A percentile compares a stretch with the other conserved stretches of the same genome.
phyloP scores from a whole-genome alignment of 495 filamentous ascomycete genomes.

The Lepidopterella palustris region DNA sequence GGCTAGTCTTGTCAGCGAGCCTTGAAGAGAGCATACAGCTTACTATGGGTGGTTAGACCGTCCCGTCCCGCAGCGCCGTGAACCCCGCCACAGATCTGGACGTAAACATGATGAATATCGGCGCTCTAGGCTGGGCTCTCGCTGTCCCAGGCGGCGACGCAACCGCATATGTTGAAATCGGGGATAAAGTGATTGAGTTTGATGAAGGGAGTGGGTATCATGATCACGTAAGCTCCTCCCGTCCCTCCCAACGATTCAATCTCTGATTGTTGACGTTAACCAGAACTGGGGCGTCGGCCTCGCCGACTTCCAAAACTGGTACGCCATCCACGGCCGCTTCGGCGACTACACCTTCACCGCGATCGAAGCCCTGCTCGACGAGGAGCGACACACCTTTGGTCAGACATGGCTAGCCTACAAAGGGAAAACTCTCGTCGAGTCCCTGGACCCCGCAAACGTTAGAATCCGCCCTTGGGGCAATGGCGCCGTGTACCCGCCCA shows the following conservation, averaged over 20 bases:
- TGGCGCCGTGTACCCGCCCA: background rate
- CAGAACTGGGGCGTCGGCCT: conserved; percentile 3
- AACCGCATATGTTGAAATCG: background rate
- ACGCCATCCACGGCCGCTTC: conserved; percentile 1
- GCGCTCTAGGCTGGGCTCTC: conserved; percentile 1
- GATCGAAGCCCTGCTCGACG: background rate
- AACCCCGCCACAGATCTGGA: background rate
- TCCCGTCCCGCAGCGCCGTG: background rate
- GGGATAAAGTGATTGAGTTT: background rate
- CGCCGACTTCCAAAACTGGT: conserved; percentile 4
- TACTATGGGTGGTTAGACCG: too few species aligned
- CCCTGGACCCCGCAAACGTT: background rate
- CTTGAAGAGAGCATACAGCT: too few species aligned
- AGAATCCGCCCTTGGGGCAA: conserved; percentile 1
- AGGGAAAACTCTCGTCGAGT: background rate
- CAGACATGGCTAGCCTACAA: background rate
- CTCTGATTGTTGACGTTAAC: background rate
- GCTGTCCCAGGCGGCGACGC: background rate
- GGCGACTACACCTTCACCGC: background rate
- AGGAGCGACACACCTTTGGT: background rate
- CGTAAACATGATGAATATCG: background rate
- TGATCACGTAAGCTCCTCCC: background rate
- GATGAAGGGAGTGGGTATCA: background rate
- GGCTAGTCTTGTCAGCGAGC: too few species aligned
- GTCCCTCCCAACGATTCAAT: background rate